Base-by-base conservation (phyloP, 331 rosid genomes). In the Acacia pycnantha region DNA sequence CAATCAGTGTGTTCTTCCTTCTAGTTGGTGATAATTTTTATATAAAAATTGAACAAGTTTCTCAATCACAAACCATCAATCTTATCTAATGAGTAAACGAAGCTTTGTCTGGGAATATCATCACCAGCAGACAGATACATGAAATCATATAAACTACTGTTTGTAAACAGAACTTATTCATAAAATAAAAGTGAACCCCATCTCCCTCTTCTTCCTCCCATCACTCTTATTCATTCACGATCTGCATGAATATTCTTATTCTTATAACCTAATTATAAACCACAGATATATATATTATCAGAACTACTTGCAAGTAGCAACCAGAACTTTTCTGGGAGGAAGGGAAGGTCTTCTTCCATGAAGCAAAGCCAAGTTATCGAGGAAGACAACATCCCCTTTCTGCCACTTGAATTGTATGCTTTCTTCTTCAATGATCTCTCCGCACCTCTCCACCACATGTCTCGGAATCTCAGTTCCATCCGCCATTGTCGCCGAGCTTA, bases 331-430 rank as follows among this genome's bases (percentile, higher is more conserved):
- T 82, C 98, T 90, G 1, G 97, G 98, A 67, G 98, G 93, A 88
- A 91, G 93, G 40, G 98, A 89, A 84, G 98, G 97, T 89, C 97
- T 88, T 87, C 97, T 87, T 77, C 97, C 97, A 87, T 92, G 97
- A 82, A 94, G 98, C 92, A 91, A 69, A 84, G 98, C 97, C 53
- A 71, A n/a, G 87, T 94, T 94, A 73, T 94, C 98, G 16, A 94
- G 8, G 89, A 94, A 92, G 44, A 94, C 86, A 77, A 94, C 98
- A 80, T 94, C 98, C 2, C 98, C 98, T 80, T 89, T 92, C 92
- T 90, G 87, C 97, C 97, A 94, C 70, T 91, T 90, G 85, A 92
- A 94, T 21, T 94, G 93, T 54, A 94, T 92, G 89, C 97, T 92
- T 77, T 92, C 98, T 77, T 94, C 98, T 88, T 94, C 98, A 59